Percentiles rank a stretch among this genome's conserved stretches.
phyloP scores from a whole-genome alignment of 495 filamentous ascomycete genomes.

The Aspergillus olivimuriae region DNA sequence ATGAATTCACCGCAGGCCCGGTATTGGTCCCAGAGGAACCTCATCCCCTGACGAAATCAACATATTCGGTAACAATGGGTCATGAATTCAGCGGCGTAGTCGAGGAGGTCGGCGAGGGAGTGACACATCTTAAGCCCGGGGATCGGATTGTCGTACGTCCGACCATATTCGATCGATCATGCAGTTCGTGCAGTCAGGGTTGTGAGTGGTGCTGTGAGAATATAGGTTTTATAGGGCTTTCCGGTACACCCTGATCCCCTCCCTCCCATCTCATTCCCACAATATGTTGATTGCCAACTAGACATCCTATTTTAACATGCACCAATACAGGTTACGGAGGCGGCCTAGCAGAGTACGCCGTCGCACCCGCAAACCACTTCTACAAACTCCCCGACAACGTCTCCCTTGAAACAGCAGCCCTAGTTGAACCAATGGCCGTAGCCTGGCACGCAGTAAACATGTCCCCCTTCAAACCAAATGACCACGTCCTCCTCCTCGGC shows the following conservation, averaged over 20 bases:
- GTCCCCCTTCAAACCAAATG: conserved; percentile 39
- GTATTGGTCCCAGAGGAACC: not conserved
- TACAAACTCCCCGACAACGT: conserved; percentile 13
- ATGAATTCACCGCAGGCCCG: conserved; percentile 1
- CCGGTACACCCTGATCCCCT: too few species aligned
- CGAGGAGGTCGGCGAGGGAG: not conserved
- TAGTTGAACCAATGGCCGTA: conserved; percentile 55
- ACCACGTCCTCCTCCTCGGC: conserved; percentile 46
- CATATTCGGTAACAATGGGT: not conserved
- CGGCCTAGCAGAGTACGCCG: too few species aligned
- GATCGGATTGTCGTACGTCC: not conserved
- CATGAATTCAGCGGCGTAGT: conserved; percentile 1
- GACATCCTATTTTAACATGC: too few species aligned
- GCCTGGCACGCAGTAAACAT: conserved; percentile 57
- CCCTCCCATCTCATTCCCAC: not conserved
- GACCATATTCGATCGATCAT: not conserved
- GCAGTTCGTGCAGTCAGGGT: too few species aligned
- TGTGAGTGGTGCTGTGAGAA: too few species aligned
- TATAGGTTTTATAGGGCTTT: not conserved
- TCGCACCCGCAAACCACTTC: too few species aligned
- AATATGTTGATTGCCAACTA: not conserved
- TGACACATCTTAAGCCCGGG: not conserved
- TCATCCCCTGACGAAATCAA: not conserved
- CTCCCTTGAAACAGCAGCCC: conserved; percentile 27
- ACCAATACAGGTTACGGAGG: too few species aligned